Evolutionary conservation across 495 filamentous ascomycete species (phyloP).

Genomic region (Penicillium lagena): DNA sequence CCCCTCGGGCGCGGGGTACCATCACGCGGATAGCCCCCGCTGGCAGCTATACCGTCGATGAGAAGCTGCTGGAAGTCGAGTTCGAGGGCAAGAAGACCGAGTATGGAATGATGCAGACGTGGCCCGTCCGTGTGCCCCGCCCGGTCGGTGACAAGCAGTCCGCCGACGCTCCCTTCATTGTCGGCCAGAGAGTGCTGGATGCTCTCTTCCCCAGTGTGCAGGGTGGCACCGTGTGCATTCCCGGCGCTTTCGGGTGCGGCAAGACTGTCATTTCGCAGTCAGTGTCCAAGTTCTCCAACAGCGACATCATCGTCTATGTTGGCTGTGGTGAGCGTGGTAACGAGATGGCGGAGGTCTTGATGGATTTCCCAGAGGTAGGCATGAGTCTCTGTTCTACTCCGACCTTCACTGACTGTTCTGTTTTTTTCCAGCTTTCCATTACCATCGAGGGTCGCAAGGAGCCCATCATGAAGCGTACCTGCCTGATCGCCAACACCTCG

Average conservation of each 20-base stretch:
- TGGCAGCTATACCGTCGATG: conserved; percentile 88
- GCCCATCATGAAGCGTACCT: conserved; percentile 99
- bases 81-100: conserved; percentile 93
- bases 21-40: conserved; percentile 85
- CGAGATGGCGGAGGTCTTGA: conserved; percentile 99
- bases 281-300: conserved; percentile 99
- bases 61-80: conserved; percentile 92
- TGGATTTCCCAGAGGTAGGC: conserved; percentile 96
- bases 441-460: conserved; percentile 86
- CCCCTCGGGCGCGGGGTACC: conserved; percentile 81
- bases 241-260: conserved; percentile 96
- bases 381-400: not conserved
- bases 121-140: conserved; percentile 96
- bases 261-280: conserved; percentile 99
- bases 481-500: conserved; percentile 96
- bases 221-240: conserved; percentile 96
- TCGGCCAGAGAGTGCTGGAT: conserved; percentile 94
- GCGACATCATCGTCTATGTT: conserved; percentile 97
- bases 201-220: conserved; percentile 97
- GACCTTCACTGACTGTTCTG: not conserved
- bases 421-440: conserved; percentile 64
- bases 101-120: conserved; percentile 95
- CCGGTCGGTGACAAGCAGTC: conserved; percentile 85
- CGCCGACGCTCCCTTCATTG: conserved; percentile 82
- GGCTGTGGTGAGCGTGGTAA: conserved; percentile 98